Percentiles rank a stretch among this genome's conserved stretches.
Evolutionary conservation across 805 yeast genomes (phyloP).

Genomic region (Ogataea ganodermae): DNA sequence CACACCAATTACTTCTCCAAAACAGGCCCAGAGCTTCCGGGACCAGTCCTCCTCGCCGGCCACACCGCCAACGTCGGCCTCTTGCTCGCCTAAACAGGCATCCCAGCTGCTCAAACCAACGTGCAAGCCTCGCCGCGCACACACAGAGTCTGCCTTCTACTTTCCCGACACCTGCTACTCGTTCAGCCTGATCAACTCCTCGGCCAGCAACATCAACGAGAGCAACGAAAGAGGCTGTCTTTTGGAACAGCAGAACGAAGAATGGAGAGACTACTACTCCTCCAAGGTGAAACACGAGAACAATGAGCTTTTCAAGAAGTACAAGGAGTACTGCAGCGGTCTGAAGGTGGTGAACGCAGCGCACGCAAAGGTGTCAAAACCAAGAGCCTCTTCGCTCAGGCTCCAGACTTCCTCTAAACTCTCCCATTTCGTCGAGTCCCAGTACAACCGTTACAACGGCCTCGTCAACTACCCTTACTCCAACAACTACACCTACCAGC

Average conservation of each 20-base stretch:
- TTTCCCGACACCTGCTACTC: slow-evolving; percentile 42
- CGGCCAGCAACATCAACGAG: slow-evolving; percentile 26
- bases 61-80: slow-evolving; percentile 32
- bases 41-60: slow-evolving; percentile 17
- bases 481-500: slow-evolving; percentile 52
- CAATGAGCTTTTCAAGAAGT: slow-evolving; percentile 40
- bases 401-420: slow-evolving; percentile 20
- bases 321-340: slow-evolving; percentile 37
- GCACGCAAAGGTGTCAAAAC: slow-evolving; percentile 16
- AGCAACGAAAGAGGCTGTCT: slow-evolving; percentile 36
- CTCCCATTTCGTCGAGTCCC: slow-evolving; percentile 28
- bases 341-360: slow-evolving; percentile 13
- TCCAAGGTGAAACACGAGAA: slow-evolving; percentile 44
- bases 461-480: slow-evolving; percentile 52
- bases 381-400: slow-evolving; percentile 6
- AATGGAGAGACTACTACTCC: slow-evolving; percentile 46
- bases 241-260: slow-evolving; percentile 38
- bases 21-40: slow-evolving; percentile 1
- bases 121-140: slow-evolving; percentile 16
- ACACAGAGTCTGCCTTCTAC: slow-evolving; percentile 27
- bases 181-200: slow-evolving; percentile 29
- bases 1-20: slow-evolving; percentile 23
- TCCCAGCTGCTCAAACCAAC: slow-evolving; percentile 24
- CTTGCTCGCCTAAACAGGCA: slow-evolving; percentile 26
- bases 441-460: slow-evolving; percentile 26